These are phyloP conservation scores for Fagopyrum homotropicum DNA, from an alignment of 148 eudicot species.

Conservation along the genomic window DNA sequence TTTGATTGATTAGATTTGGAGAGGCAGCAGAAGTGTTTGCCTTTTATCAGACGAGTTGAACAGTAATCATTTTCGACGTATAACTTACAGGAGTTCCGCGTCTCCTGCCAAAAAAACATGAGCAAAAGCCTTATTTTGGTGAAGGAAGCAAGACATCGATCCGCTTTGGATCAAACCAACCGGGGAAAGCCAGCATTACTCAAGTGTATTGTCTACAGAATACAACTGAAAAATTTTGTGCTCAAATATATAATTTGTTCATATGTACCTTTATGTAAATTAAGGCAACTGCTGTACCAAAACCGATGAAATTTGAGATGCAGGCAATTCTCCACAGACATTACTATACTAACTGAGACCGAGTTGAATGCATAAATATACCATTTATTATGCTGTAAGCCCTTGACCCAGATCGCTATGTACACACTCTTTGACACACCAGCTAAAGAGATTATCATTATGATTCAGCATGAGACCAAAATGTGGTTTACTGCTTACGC, in stretches of 20 bases:
- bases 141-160: background rate
- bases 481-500: slow-evolving; percentile 10
- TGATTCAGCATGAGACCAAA: background rate
- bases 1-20: too few relatives aligned
- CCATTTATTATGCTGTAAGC: background rate
- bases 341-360: background rate
- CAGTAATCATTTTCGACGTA: too few relatives aligned
- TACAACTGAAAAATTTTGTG: background rate
- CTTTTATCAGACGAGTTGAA: too few relatives aligned
- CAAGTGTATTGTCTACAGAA: background rate
- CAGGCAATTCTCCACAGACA: background rate
- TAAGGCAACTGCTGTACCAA: background rate
- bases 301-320: background rate
- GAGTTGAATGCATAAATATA: slow-evolving; percentile 6
- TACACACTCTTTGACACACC: slow-evolving; percentile 5
- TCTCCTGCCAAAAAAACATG: too few relatives aligned
- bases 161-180: background rate
- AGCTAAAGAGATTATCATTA: background rate
- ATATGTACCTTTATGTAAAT: background rate
- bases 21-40: too few relatives aligned
- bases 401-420: slow-evolving; percentile 1
- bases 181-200: background rate
- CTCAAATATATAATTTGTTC: background rate
- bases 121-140: background rate
- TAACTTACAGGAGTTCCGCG: too few relatives aligned